These are phyloP conservation scores for Solanum clarkiae DNA, from an alignment of 257 asterid genomes.

Conservation along the genomic window DNA sequence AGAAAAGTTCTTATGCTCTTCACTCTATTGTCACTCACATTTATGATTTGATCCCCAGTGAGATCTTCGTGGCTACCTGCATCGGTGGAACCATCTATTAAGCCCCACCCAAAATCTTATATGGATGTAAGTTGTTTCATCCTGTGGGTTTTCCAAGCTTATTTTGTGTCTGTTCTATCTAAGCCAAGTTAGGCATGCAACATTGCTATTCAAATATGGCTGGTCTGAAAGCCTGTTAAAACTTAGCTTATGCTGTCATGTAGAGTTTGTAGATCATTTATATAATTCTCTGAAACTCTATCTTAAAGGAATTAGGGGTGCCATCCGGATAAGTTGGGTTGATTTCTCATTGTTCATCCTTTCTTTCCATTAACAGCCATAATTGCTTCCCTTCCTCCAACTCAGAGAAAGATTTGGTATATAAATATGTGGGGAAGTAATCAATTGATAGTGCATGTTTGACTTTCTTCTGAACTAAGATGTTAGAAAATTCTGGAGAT, in stretches of 20 bases:
- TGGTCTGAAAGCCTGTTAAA: background rate
- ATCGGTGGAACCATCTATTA: slow-evolving; percentile 47
- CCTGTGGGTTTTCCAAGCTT: background rate
- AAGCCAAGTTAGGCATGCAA: background rate
- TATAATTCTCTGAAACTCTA: background rate
- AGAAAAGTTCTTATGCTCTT: background rate
- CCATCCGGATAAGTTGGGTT: background rate
- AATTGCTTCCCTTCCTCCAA: background rate
- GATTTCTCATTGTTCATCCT: background rate
- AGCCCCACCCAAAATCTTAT: slow-evolving; percentile 71
- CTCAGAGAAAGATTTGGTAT: background rate
- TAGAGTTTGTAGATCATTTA: background rate
- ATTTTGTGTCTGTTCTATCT: background rate
- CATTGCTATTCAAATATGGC: background rate
- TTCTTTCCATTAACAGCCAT: background rate
- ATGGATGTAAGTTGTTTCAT: slow-evolving; percentile 49
- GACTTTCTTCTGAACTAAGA: background rate
- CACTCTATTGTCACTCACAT: background rate
- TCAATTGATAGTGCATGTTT: background rate
- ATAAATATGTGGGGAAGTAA: background rate
- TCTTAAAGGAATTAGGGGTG: background rate
- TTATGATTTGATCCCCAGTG: slow-evolving; percentile 28
- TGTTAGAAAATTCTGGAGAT: background rate
- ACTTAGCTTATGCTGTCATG: background rate
- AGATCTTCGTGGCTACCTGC: slow-evolving; percentile 57